Percentiles rank a stretch among this genome's conserved stretches.
These are phyloP conservation scores for Daldinia sp. DNA, from an alignment of 2,329 filamentous ascomycete genomes.

Conservation along the genomic window DNA sequence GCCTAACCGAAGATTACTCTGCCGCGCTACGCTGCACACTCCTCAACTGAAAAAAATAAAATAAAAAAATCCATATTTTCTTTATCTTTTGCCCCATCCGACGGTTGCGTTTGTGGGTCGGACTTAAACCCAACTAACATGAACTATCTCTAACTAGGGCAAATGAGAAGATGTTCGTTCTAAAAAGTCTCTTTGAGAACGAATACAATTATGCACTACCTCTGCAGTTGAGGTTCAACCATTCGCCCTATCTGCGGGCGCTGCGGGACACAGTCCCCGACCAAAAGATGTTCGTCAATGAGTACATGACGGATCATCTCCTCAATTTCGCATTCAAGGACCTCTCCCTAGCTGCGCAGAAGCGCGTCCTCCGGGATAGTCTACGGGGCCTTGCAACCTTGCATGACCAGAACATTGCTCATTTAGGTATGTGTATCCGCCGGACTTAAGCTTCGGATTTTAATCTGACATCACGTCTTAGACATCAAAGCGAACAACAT, in stretches of 20 bases:
- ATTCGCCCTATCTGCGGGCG: slow-evolving; percentile 50
- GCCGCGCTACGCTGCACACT: slow-evolving; percentile 7
- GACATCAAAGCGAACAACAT: slow-evolving; percentile 57
- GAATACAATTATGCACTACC: slow-evolving; percentile 49
- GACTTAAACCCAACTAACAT: slow-evolving; percentile 20
- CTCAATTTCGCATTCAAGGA: slow-evolving; percentile 53
- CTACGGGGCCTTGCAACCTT: slow-evolving; percentile 51
- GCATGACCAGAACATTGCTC: slow-evolving; percentile 50
- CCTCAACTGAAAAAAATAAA: background rate
- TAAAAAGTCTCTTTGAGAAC: slow-evolving; percentile 48
- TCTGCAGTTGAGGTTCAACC: slow-evolving; percentile 44
- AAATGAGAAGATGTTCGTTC: slow-evolving; percentile 47
- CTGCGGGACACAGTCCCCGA: slow-evolving; percentile 54
- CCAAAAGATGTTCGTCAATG: slow-evolving; percentile 55
- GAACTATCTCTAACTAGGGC: slow-evolving; percentile 36
- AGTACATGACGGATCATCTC: slow-evolving; percentile 54
- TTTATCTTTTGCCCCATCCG: background rate
- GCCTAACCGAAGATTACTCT: too few relatives aligned
- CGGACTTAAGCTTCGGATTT: slow-evolving; percentile 22
- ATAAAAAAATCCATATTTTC: background rate
- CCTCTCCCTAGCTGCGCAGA: slow-evolving; percentile 49
- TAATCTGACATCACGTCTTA: slow-evolving; percentile 30
- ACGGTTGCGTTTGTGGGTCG: slow-evolving; percentile 12
- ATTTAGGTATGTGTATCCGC: slow-evolving; percentile 43
- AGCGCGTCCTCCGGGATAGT: slow-evolving; percentile 54